Evolutionary conservation across 257 asterid genomes (phyloP).

Genomic region (Ophiorrhiza pumila): DNA sequence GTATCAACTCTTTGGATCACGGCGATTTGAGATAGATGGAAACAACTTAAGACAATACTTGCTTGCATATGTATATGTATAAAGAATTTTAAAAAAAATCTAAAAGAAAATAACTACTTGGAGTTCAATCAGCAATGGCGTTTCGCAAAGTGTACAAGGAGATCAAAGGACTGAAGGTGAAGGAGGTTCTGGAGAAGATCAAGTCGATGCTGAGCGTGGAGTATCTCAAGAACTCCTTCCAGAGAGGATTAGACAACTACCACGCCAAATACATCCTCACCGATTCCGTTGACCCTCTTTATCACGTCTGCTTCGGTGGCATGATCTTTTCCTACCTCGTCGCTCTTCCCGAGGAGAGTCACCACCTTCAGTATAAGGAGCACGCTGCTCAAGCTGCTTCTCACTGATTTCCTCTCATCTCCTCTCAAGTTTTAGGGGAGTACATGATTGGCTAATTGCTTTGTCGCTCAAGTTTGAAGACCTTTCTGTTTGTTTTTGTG

Average conservation of each 20-base stretch:
- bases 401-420: slow-evolving; percentile 34
- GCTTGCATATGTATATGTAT: no score
- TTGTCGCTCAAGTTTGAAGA: background rate
- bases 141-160: slow-evolving; percentile 64
- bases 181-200: slow-evolving; percentile 65
- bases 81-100: no score
- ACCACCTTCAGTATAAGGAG: slow-evolving; percentile 76
- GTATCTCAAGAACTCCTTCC: slow-evolving; percentile 36
- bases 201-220: slow-evolving; percentile 58
- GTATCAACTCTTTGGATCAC: no score
- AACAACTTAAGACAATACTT: no score
- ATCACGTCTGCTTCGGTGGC: slow-evolving; percentile 83
- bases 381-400: slow-evolving; percentile 36
- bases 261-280: slow-evolving; percentile 75
- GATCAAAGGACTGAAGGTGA: slow-evolving; percentile 75
- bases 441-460: background rate
- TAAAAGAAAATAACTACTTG: no score
- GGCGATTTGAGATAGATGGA: no score
- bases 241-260: slow-evolving; percentile 57
- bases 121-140: no score
- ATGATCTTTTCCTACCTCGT: slow-evolving; percentile 78
- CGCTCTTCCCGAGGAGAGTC: slow-evolving; percentile 98
- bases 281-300: slow-evolving; percentile 55
- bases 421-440: slow-evolving; percentile 1
- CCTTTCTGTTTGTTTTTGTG: background rate